Evolutionary conservation across 2,329 filamentous ascomycete species (phyloP).

Genomic region (Ceratocystis destructans): DNA sequence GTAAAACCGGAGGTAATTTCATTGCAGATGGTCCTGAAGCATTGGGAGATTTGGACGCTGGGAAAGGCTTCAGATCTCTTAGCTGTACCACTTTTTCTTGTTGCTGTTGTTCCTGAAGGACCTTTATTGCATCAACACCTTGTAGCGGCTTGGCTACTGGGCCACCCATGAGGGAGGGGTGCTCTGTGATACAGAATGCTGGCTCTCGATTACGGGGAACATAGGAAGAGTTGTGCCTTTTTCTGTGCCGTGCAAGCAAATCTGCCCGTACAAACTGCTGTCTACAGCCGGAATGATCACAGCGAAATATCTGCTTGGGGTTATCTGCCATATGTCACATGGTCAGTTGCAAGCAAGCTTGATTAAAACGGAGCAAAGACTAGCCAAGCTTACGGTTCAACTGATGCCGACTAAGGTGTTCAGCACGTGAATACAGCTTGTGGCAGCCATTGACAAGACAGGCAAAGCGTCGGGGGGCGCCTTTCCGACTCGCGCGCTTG

Average conservation of each 20-base stretch:
- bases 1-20: not conserved
- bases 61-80: too few species aligned
- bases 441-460: constrained; percentile 61
- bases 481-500: constrained; percentile 40
- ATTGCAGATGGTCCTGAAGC: too few species aligned
- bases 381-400: constrained; percentile 49
- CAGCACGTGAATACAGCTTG: constrained; percentile 67
- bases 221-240: constrained; percentile 46
- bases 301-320: constrained; percentile 66
- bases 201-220: constrained; percentile 37
- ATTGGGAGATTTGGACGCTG: too few species aligned
- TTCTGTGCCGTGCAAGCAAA: constrained; percentile 54
- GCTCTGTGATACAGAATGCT: not conserved
- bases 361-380: constrained; percentile 1
- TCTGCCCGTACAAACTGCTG: constrained; percentile 69
- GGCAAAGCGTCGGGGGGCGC: constrained; percentile 38
- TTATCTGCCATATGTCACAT: constrained; percentile 35
- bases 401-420: constrained; percentile 71
- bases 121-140: not conserved
- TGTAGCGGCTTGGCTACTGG: too few species aligned
- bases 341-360: constrained; percentile 18
- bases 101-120: not conserved
- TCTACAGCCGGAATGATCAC: constrained; percentile 60
- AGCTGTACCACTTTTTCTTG: not conserved
- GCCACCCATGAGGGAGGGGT: not conserved